Conservation (phyloP, 1,139 yeast genomes). For the Yamadazyma dushanensis region DNA sequence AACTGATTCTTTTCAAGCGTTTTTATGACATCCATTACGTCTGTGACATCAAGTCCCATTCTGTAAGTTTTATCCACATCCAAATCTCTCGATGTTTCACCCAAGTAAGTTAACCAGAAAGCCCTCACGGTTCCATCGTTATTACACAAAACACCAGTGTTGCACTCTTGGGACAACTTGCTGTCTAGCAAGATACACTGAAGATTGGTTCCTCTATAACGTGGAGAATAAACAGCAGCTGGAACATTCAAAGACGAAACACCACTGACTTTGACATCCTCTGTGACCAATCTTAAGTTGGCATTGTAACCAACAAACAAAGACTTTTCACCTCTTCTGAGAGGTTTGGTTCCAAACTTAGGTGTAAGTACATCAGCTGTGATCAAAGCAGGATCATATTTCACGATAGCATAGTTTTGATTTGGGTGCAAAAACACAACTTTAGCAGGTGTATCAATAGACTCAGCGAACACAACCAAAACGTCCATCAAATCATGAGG, state of each 20-base stretch:
- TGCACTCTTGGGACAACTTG: conserved; percentile 70
- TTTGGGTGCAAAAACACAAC: conserved; percentile 87
- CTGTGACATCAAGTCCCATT: conserved; percentile 79
- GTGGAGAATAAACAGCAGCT: conserved; percentile 65
- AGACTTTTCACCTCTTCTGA: conserved; percentile 74
- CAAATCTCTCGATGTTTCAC: conserved; percentile 53
- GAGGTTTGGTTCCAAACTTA: conserved; percentile 52
- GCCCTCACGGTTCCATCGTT: conserved; percentile 78
- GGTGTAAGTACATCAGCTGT: conserved; percentile 57
- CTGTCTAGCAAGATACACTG: conserved; percentile 79
- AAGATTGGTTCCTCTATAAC: conserved; percentile 82
- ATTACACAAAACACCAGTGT: conserved; percentile 79
- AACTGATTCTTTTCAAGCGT: conserved; percentile 50
- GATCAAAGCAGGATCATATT: conserved; percentile 72
- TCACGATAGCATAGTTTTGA: conserved; percentile 79
- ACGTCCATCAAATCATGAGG: conserved; percentile 88
- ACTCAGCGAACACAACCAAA: conserved; percentile 79
- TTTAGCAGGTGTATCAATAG: conserved; percentile 76
- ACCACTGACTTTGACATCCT: conserved; percentile 76
- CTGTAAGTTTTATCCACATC: conserved; percentile 63
- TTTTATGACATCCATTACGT: conserved; percentile 57
- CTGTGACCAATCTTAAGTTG: conserved; percentile 67
- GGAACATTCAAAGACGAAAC: conserved; percentile 76
- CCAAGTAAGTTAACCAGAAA: conserved; percentile 79
- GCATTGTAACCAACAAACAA: conserved; percentile 79